Base-by-base conservation (phyloP, 495 filamentous ascomycete genomes). In the Cenococcum geophilum region DNA sequence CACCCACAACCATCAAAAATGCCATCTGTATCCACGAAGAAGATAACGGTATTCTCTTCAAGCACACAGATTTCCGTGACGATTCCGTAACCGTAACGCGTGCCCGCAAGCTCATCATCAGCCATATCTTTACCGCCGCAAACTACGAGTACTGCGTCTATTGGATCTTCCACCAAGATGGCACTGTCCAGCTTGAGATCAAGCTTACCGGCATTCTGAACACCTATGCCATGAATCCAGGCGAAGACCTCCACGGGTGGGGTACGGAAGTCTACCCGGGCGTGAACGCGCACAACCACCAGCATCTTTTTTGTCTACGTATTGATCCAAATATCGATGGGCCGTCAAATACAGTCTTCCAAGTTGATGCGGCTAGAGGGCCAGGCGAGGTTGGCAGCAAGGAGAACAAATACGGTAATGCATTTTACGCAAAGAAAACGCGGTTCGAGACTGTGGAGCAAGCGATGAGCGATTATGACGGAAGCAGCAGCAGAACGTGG, bases 1-100 rank as follows among this genome's bases (percentile, higher is more conserved):
- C 81, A 5, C 76, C 85, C 35, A 84, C 83, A 34, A 88, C 86
- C 35, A 91, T 97, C 74, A 91, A 93, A 76, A 96, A 97, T 68
- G 92, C 92, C 47, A 91, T 97, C 71, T 97, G 92, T 72, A 91
- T 96, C 61, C 92, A 97, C 77, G 92, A 97, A 74, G 92, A 97
- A 76, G 92, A 97, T 68, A 81, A 83, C 4, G 92, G 92, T 5
- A 93, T 97, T 60, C 79, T 97, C 10, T 96, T 93, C 80, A 97
- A 97, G 76, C 92, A 97, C 58, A 89, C 85, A 50, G 92, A 97
- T 73, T 97, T 95, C 83, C 86, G 92, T 52, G 92, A 96, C 71
- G 87, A 92, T 47, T 88, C 87, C 0, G 82, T 86, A 52, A 87
- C 95, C 56, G 89, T 96, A 22, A 95, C 91, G 12, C 86, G 92